A percentile compares a stretch with the other conserved stretches of the same genome.
These are phyloP conservation scores for Musa acuminata DNA, from an alignment of 176 grass and related monocot genomes.

Conservation along the genomic window DNA sequence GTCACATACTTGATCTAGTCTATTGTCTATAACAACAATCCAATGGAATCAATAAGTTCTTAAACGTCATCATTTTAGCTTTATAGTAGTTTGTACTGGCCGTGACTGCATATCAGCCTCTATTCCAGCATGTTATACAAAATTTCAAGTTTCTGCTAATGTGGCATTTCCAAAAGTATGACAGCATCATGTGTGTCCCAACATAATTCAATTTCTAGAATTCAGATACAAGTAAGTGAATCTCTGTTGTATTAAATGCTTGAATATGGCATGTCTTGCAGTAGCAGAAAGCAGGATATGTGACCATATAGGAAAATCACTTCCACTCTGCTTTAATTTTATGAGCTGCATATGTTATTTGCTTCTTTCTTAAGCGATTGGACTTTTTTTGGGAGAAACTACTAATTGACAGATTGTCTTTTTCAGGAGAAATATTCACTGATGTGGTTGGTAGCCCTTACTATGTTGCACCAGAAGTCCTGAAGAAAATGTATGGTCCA, in stretches of 20 bases:
- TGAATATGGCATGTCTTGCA: background rate
- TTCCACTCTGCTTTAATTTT: background rate
- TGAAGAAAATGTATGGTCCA: conserved; percentile 1
- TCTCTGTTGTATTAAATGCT: background rate
- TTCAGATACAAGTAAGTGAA: background rate
- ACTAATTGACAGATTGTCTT: background rate
- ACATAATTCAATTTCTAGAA: background rate
- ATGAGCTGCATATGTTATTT: background rate
- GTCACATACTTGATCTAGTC: background rate
- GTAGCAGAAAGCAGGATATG: background rate
- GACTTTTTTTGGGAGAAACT: background rate
- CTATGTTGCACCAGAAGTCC: background rate
- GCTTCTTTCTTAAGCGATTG: background rate
- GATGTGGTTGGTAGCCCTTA: background rate
- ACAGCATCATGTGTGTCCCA: background rate
- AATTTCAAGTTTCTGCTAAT: background rate
- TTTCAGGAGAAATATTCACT: conserved; percentile 6
- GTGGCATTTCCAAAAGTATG: background rate
- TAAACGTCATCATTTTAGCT: background rate
- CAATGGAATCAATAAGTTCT: background rate
- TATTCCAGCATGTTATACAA: background rate
- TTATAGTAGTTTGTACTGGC: background rate
- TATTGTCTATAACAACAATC: background rate
- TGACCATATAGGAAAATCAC: background rate
- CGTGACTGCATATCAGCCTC: background rate